phyloP scores from a whole-genome alignment of 345 rosid genomes.

The Mercurialis annua region DNA sequence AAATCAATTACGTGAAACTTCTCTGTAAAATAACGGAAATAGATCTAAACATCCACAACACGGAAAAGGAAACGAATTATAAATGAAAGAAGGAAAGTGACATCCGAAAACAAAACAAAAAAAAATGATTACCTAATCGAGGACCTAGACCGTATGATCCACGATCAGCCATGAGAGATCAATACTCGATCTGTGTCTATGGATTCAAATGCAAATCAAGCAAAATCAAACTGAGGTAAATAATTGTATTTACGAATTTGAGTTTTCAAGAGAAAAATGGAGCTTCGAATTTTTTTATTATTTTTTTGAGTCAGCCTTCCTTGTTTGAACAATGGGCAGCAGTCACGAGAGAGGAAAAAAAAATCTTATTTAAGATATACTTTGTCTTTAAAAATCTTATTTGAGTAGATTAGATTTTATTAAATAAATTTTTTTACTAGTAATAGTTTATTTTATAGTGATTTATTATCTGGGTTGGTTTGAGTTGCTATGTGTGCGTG shows the following conservation, averaged over 20 bases:
- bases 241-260: neutral
- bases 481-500: neutral
- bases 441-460: neutral
- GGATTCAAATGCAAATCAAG: neutral
- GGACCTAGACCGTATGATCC: constrained; percentile 37
- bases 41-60: constrained; percentile 6
- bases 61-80: neutral
- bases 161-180: constrained; percentile 44
- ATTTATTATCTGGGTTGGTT: neutral
- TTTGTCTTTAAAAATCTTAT: too few species aligned
- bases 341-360: neutral
- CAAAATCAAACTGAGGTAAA: neutral
- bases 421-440: neutral
- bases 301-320: constrained; percentile 9
- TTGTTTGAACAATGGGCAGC: neutral
- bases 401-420: neutral
- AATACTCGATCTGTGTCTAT: constrained; percentile 3
- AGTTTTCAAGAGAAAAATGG: neutral
- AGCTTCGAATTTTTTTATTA: too few species aligned
- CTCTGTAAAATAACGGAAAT: neutral
- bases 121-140: constrained; percentile 39
- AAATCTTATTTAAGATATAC: neutral
- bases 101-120: neutral
- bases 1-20: neutral
- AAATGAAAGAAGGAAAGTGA: neutral